These are phyloP conservation scores for Epichloe hybrida DNA, from an alignment of 2,329 filamentous ascomycete genomes.

Conservation along the genomic window DNA sequence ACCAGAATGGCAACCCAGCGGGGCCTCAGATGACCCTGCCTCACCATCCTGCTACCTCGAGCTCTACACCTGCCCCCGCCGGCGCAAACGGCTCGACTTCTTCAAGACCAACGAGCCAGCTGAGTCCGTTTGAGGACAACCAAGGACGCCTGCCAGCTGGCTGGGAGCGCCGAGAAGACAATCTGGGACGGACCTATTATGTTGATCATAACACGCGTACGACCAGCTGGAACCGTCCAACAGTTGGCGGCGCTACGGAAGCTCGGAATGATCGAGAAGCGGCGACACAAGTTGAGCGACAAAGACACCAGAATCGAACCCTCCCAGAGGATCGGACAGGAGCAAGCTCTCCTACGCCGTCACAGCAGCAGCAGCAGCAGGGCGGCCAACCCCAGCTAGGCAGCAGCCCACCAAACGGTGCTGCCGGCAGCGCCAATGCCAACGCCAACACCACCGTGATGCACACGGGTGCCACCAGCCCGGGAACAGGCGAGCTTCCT, in stretches of 20 bases:
- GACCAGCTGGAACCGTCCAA: conserved; percentile 90
- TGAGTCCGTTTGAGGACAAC: conserved; percentile 93
- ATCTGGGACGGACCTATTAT: conserved; percentile 90
- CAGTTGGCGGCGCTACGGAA: conserved; percentile 62
- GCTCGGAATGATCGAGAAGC: conserved; percentile 66
- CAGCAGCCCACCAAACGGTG: conserved; percentile 11
- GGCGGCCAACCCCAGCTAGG: conserved; percentile 27
- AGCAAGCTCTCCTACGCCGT: conserved; percentile 74
- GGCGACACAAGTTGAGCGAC: conserved; percentile 82
- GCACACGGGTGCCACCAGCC: conserved; percentile 84
- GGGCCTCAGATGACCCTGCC: conserved; percentile 28
- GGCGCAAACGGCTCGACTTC: conserved; percentile 17
- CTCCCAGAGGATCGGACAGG: conserved; percentile 91
- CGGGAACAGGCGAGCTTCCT: conserved; percentile 86
- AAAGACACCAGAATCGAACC: conserved; percentile 89
- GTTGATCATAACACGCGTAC: conserved; percentile 96
- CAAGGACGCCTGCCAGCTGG: conserved; percentile 84
- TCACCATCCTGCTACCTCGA: conserved; percentile 35
- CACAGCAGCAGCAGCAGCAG: conserved; percentile 35
- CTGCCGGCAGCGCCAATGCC: conserved; percentile 20
- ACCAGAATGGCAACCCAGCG: conserved; percentile 29
- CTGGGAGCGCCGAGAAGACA: conserved; percentile 94
- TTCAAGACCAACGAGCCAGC: conserved; percentile 26
- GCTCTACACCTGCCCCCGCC: conserved; percentile 19
- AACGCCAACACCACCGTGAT: conserved; percentile 62